Evolutionary conservation across 2,329 filamentous ascomycete species (phyloP).

Genomic region (Colletotrichum liriopes): DNA sequence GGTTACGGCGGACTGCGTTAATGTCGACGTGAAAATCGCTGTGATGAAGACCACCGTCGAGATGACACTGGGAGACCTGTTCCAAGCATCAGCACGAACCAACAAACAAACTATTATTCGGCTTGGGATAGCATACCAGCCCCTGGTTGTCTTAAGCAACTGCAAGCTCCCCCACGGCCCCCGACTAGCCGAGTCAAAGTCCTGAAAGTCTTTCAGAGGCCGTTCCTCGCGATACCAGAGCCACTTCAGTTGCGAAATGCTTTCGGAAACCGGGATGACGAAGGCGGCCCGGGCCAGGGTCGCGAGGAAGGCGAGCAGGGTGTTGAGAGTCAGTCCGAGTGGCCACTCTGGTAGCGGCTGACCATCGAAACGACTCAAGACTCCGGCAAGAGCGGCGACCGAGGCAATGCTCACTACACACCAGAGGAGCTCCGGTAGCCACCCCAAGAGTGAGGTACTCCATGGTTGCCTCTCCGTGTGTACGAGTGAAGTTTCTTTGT

Average conservation of each 20-base stretch:
- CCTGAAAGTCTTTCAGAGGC: constrained; percentile 45
- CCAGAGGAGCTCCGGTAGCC: constrained; percentile 15
- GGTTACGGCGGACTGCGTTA: constrained; percentile 30
- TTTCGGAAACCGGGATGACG: constrained; percentile 47
- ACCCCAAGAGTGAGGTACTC: not conserved
- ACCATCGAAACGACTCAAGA: constrained; percentile 4
- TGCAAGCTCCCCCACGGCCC: constrained; percentile 43
- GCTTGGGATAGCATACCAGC: constrained; percentile 1
- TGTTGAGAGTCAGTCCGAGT: constrained; percentile 49
- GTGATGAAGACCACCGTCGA: constrained; percentile 1
- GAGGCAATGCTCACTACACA: constrained; percentile 9
- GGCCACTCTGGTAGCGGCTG: constrained; percentile 36
- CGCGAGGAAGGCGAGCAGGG: constrained; percentile 48
- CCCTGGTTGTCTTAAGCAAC: constrained; percentile 18
- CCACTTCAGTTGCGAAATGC: constrained; percentile 48
- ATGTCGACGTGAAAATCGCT: constrained; percentile 27
- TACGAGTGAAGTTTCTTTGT: not conserved
- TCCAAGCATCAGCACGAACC: not conserved
- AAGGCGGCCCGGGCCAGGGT: constrained; percentile 47
- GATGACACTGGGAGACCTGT: constrained; percentile 7
- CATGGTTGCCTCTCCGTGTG: not conserved
- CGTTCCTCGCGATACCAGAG: constrained; percentile 44
- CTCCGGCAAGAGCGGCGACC: constrained; percentile 9
- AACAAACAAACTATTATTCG: too few relatives aligned
- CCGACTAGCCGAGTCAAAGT: constrained; percentile 46